These are phyloP conservation scores for Geum urbanum DNA, from an alignment of 306 rosid genomes.

Conservation along the genomic window DNA sequence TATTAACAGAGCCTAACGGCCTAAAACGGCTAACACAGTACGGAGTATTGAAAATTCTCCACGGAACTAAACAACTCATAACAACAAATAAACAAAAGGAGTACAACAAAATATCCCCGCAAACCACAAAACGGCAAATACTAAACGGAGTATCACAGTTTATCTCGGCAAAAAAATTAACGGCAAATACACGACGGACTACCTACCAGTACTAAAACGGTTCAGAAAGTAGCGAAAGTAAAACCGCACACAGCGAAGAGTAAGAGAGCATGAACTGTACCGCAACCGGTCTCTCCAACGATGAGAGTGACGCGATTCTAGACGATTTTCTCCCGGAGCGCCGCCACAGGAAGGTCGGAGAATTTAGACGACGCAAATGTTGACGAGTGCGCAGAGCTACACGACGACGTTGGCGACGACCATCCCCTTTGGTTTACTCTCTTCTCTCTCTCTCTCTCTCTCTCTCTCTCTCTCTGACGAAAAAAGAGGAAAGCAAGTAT, in stretches of 20 bases:
- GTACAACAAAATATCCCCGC: not conserved
- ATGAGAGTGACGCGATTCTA: slow-evolving; percentile 90
- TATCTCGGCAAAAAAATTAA: not conserved
- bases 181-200: not conserved
- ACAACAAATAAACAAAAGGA: not conserved
- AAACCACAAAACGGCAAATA: not conserved
- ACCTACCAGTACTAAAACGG: not conserved
- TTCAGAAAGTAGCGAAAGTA: not conserved
- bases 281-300: slow-evolving; percentile 89
- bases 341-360: slow-evolving; percentile 61
- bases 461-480: not conserved
- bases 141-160: not conserved
- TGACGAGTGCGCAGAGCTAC: slow-evolving; percentile 26
- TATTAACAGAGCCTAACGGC: not conserved
- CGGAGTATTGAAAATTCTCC: not conserved
- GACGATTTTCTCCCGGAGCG: slow-evolving; percentile 56
- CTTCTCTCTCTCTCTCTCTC: not conserved
- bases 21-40: not conserved
- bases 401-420: slow-evolving; percentile 33
- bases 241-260: not conserved
- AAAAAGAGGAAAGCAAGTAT: not conserved
- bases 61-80: not conserved
- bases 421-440: not conserved
- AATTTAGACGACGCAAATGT: slow-evolving; percentile 31
- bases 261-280: slow-evolving; percentile 25